Percentiles rank a stretch among this genome's conserved stretches.
Conservation (phyloP, 768 basidiomycete species). For the Pluteus cervinus region DNA sequence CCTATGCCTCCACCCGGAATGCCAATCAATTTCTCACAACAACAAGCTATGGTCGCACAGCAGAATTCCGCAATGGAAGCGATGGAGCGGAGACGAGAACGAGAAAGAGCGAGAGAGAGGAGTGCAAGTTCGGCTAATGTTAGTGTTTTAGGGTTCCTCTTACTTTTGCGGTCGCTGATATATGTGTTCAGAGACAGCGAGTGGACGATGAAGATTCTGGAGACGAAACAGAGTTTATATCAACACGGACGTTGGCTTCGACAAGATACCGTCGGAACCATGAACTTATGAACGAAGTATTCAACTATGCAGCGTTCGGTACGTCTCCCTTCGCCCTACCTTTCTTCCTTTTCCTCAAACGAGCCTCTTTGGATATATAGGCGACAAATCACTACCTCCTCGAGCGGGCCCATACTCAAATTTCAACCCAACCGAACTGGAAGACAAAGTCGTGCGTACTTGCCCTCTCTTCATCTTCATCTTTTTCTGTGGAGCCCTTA, state of each 20-base stretch:
- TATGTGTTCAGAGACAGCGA: slow-evolving; percentile 23
- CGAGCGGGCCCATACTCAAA: slow-evolving; percentile 48
- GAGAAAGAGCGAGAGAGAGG: slow-evolving; percentile 40
- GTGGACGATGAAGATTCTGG: slow-evolving; percentile 59
- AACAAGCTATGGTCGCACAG: slow-evolving; percentile 66
- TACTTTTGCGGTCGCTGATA: slow-evolving; percentile 7
- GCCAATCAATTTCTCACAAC: slow-evolving; percentile 35
- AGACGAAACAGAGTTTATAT: slow-evolving; percentile 69
- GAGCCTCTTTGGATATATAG: slow-evolving; percentile 18
- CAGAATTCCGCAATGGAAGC: slow-evolving; percentile 71
- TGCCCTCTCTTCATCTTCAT: too few species aligned
- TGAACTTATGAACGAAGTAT: slow-evolving; percentile 81
- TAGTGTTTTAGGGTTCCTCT: slow-evolving; percentile 5
- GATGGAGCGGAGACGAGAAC: slow-evolving; percentile 57
- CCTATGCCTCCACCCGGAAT: slow-evolving; percentile 12
- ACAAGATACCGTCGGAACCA: slow-evolving; percentile 76
- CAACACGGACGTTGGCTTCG: slow-evolving; percentile 64
- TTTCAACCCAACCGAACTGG: slow-evolving; percentile 53
- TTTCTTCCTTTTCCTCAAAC: not conserved
- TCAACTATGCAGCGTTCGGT: slow-evolving; percentile 69
- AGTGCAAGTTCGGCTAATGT: slow-evolving; percentile 16
- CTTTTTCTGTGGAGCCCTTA: not conserved
- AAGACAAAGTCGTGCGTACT: slow-evolving; percentile 51
- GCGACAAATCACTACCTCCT: slow-evolving; percentile 35
- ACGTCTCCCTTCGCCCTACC: slow-evolving; percentile 6